A percentile compares a stretch with the other conserved stretches of the same genome.
These are phyloP conservation scores for Tricholoma sp. DNA, from an alignment of 768 basidiomycete species.

Conservation along the genomic window DNA sequence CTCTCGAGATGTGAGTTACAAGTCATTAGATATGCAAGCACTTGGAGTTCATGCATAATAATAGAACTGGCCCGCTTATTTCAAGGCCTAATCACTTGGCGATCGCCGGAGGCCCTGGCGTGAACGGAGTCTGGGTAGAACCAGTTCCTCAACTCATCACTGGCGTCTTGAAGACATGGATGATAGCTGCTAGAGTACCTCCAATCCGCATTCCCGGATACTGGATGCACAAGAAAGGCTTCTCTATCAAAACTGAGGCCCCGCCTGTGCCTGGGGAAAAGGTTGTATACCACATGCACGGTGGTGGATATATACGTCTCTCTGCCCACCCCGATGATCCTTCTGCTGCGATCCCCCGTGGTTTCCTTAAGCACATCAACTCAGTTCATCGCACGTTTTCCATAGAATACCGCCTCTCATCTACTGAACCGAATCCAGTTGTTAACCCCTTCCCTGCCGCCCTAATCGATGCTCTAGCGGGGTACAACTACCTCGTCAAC, in stretches of 20 bases:
- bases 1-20: conserved; percentile 20
- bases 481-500: conserved; percentile 65
- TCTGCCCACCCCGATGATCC: conserved; percentile 54
- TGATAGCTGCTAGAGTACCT: conserved; percentile 31
- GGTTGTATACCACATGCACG: conserved; percentile 59
- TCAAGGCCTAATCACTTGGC: conserved; percentile 33
- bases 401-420: conserved; percentile 69
- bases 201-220: conserved; percentile 50
- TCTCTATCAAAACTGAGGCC: conserved; percentile 27
- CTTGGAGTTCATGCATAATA: not conserved
- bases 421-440: conserved; percentile 33
- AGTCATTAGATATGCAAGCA: not conserved
- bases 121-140: conserved; percentile 47
- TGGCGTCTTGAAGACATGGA: conserved; percentile 39
- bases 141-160: conserved; percentile 36
- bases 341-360: conserved; percentile 39
- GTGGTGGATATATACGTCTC: conserved; percentile 50
- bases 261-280: conserved; percentile 46
- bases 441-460: conserved; percentile 69
- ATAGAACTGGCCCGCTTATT: conserved; percentile 31
- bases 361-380: conserved; percentile 40
- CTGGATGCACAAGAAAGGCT: conserved; percentile 44
- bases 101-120: conserved; percentile 33
- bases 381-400: conserved; percentile 48
- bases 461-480: conserved; percentile 68